These are phyloP conservation scores for Angophora floribunda DNA, from an alignment of 345 rosid species.

Conservation along the genomic window DNA sequence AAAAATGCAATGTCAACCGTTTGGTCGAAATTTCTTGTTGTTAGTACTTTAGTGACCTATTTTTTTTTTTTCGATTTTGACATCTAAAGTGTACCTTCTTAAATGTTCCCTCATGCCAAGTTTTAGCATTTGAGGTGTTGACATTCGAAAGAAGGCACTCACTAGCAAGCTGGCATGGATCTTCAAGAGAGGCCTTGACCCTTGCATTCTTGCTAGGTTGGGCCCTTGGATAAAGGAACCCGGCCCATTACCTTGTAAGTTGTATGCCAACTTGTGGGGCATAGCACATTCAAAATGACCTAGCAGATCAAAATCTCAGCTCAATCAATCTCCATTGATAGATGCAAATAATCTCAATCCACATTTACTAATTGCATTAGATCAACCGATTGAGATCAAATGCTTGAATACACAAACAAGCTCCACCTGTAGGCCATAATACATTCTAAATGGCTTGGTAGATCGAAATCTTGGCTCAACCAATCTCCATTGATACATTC, in stretches of 20 bases:
- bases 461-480: not conserved
- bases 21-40: no score
- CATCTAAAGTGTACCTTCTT: no score
- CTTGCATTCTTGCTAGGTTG: not conserved
- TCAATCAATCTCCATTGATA: not conserved
- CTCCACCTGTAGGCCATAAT: no score
- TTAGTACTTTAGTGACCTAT: no score
- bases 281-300: not conserved
- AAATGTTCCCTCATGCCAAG: no score
- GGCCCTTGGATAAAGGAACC: not conserved
- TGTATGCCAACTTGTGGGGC: not conserved
- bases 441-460: not conserved
- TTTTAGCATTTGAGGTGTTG: no score
- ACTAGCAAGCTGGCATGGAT: not conserved
- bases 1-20: no score
- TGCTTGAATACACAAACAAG: not conserved
- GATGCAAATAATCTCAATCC: rapidly evolving
- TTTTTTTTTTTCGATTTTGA: no score
- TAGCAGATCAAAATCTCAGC: rapidly evolving
- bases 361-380: not conserved
- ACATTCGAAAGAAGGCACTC: no score
- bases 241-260: not conserved
- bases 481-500: not conserved
- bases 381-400: not conserved
- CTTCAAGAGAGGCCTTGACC: not conserved